These are phyloP conservation scores for Capronia americana DNA, from an alignment of 2,329 filamentous ascomycete species.

Conservation along the genomic window DNA sequence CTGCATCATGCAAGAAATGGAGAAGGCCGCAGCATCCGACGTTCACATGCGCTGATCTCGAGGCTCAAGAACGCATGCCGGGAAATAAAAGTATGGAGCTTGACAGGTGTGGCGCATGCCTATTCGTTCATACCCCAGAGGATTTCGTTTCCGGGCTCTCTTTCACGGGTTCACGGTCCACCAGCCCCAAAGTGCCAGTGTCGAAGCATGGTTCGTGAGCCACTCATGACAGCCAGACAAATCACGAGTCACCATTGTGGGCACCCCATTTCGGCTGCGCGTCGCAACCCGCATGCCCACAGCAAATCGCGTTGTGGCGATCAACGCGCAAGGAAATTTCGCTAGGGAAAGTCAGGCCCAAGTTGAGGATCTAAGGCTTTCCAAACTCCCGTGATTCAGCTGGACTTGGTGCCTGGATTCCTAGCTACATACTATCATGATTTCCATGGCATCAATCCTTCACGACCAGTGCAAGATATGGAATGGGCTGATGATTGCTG, in stretches of 20 bases:
- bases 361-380: slow-evolving; percentile 6
- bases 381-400: slow-evolving; percentile 1
- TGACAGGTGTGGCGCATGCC: slow-evolving; percentile 11
- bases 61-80: slow-evolving; percentile 3
- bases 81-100: not conserved
- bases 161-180: not conserved
- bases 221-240: slow-evolving; percentile 12
- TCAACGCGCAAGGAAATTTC: slow-evolving; percentile 21
- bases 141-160: slow-evolving; percentile 12
- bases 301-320: slow-evolving; percentile 16
- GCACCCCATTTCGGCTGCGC: slow-evolving; percentile 15
- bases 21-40: slow-evolving; percentile 5
- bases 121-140: slow-evolving; percentile 16
- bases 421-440: no score
- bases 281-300: slow-evolving; percentile 2
- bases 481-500: not conserved
- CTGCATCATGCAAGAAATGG: slow-evolving; percentile 12
- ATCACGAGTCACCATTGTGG: slow-evolving; percentile 17
- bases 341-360: slow-evolving; percentile 13
- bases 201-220: slow-evolving; percentile 12
- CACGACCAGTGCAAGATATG: not conserved
- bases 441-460: not conserved
- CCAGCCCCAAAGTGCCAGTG: slow-evolving; percentile 2
- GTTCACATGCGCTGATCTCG: slow-evolving; percentile 19
- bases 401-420: slow-evolving; percentile 8